Evolutionary conservation across 805 yeast genomes (phyloP), one percentile per base, ranked within the genome.

Genomic region (Candida bentonensis): DNA sequence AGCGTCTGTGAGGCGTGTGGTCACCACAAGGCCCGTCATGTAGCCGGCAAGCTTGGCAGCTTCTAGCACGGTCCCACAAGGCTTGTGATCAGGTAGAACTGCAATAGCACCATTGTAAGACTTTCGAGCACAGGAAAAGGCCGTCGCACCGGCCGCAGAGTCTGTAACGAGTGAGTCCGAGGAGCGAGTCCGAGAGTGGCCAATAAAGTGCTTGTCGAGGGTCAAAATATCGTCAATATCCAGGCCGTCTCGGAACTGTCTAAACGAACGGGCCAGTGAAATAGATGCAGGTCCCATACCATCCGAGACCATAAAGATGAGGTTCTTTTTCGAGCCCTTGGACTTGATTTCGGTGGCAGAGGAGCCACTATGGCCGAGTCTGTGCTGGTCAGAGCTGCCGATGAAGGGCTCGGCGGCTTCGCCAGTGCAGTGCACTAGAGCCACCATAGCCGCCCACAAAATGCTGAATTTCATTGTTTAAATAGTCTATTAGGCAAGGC

Each of bases 141-240:
- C 96, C 13, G 95, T 86, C 15, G 96, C 97, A 15, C 96, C 96
- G 2, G 97, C 97, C 9, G 97, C 97, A 23, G 95, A 83, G 60
- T 88, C 97, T 0, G 97, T 88, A 47, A 88, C 75, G 53, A 83
- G 67, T 1, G 94, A 82, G 50, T 70, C 67, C 22, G 76, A 74
- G 15, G 95, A 82, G 49, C 87, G 70, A 0, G 97, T 88, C 52
- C 96, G 72, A 5, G 94, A 82, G 21, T 82, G 72, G 22, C 97
- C 97, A 43, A 87, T 72, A 41, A 86, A 63, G 57, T 79, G 74
- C 47, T 72, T 66, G 61, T 87, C 96, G 23, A 87, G 55, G 7
- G 66, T 61, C 50, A 85, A 67, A 17, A 74, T 61, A 52, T 79
- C 81, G 51, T 74, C 73, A 39, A 70, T 61, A 2, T 72, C 61